These are phyloP conservation scores for Colletotrichum salicis DNA, from an alignment of 2,329 filamentous ascomycete species.

Conservation along the genomic window DNA sequence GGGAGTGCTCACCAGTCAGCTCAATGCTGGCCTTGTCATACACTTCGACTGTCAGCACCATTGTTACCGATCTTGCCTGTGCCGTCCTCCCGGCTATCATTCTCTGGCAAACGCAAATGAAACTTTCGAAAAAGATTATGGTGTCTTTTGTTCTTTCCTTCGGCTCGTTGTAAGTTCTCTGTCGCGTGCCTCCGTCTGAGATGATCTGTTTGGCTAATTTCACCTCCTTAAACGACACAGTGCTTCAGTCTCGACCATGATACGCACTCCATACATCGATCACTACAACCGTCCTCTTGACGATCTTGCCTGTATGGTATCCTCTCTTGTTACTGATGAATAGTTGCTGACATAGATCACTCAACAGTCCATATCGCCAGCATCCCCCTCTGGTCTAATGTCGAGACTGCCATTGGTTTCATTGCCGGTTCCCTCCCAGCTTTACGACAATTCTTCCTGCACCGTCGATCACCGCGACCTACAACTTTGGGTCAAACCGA, in stretches of 20 bases:
- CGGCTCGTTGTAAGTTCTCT: constrained; percentile 38
- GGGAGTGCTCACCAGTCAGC: constrained; percentile 31
- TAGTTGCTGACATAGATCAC: background rate
- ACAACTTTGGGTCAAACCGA: constrained; percentile 9
- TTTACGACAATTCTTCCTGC: constrained; percentile 28
- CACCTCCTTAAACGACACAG: constrained; percentile 19
- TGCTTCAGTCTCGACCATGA: constrained; percentile 38
- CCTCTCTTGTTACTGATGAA: rapidly evolving
- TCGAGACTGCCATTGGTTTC: constrained; percentile 37
- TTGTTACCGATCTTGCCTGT: constrained; percentile 46
- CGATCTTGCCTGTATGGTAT: constrained; percentile 34
- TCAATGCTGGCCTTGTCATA: constrained; percentile 40
- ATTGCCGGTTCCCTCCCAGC: constrained; percentile 37
- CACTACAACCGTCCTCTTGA: constrained; percentile 36
- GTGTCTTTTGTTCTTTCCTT: constrained; percentile 37
- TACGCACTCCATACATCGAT: constrained; percentile 38
- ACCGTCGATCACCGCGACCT: background rate
- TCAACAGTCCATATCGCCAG: constrained; percentile 38
- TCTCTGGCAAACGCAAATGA: constrained; percentile 46
- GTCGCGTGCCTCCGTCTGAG: too few species aligned
- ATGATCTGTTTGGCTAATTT: background rate
- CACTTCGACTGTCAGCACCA: constrained; percentile 45
- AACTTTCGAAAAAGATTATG: constrained; percentile 36
- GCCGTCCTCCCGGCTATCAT: constrained; percentile 45
- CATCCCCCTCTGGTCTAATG: constrained; percentile 36